These are phyloP conservation scores for Daldinia sp. DNA, from an alignment of 2,329 filamentous ascomycete genomes.

Conservation along the genomic window DNA sequence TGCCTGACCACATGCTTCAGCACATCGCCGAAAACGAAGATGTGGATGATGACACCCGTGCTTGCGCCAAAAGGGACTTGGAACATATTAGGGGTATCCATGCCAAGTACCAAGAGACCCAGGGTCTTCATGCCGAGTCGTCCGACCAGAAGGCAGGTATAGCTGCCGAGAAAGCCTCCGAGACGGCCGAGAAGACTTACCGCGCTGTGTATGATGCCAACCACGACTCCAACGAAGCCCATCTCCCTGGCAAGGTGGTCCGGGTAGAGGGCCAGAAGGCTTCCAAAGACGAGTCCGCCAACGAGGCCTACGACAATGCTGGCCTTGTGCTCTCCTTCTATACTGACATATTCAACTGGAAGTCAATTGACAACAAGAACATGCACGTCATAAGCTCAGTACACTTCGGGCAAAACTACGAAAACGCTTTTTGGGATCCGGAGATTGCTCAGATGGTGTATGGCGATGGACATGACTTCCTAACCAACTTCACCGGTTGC, in stretches of 20 bases:
- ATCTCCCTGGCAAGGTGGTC: conserved; percentile 58
- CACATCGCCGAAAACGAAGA: conserved; percentile 55
- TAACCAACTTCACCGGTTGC: conserved; percentile 64
- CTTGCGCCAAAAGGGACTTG: conserved; percentile 55
- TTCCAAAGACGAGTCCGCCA: conserved; percentile 58
- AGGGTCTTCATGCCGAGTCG: conserved; percentile 41
- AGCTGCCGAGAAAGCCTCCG: conserved; percentile 21
- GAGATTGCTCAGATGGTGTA: conserved; percentile 65
- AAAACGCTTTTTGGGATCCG: conserved; percentile 68
- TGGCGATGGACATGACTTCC: conserved; percentile 65
- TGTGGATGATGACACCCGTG: conserved; percentile 56
- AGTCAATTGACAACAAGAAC: conserved; percentile 65
- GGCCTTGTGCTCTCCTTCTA: conserved; percentile 64
- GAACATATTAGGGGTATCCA: conserved; percentile 55
- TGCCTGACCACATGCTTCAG: conserved; percentile 57
- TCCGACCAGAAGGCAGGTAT: conserved; percentile 38
- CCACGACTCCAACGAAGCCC: conserved; percentile 52
- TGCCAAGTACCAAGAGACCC: conserved; percentile 49
- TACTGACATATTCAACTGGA: conserved; percentile 61
- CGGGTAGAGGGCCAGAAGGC: conserved; percentile 59
- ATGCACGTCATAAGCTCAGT: conserved; percentile 64
- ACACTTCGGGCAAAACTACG: conserved; percentile 63
- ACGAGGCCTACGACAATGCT: conserved; percentile 64
- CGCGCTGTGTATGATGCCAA: conserved; percentile 61
- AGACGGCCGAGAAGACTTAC: conserved; percentile 51